Conservation (phyloP, 169 alveolate genomes). For the Cryptosporidium canis region DNA sequence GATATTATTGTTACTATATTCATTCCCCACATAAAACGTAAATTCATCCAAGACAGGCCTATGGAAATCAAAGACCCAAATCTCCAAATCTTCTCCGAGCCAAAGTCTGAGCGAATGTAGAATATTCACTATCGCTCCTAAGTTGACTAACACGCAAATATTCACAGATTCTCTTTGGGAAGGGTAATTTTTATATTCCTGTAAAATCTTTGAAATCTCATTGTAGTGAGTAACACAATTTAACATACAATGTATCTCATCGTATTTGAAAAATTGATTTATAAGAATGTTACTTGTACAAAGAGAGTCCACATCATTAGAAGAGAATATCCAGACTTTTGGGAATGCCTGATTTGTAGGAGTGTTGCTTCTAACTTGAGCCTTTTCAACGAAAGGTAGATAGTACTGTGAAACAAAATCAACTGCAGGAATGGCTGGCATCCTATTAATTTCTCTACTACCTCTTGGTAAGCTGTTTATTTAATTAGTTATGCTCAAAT, state of each 20-base stretch:
- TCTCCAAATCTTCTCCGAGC: conserved; percentile 50
- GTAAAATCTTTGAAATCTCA: conserved; percentile 44
- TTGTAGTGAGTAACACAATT: conserved; percentile 67
- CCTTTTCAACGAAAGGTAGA: conserved; percentile 27
- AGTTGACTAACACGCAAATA: conserved; percentile 30
- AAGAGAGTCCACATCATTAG: conserved; percentile 70
- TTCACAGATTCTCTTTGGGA: conserved; percentile 32
- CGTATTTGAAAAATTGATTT: conserved; percentile 46
- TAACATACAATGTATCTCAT: conserved; percentile 36
- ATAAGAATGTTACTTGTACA: conserved; percentile 38
- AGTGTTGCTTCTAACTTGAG: not conserved
- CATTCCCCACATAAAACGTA: not conserved
- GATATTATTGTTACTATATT: not conserved
- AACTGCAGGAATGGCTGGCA: conserved; percentile 61
- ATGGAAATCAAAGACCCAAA: conserved; percentile 63
- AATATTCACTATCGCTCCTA: conserved; percentile 67
- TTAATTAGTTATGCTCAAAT: not conserved
- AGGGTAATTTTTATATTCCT: conserved; percentile 32
- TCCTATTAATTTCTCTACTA: not conserved
- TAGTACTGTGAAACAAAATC: conserved; percentile 66
- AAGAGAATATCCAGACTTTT: conserved; percentile 60
- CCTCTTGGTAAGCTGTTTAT: not conserved
- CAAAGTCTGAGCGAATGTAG: conserved; percentile 43
- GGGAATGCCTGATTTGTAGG: not conserved
- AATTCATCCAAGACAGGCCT: conserved; percentile 55